Conservation (phyloP, 2,329 filamentous ascomycete species). For the Trichoderma koningii region DNA sequence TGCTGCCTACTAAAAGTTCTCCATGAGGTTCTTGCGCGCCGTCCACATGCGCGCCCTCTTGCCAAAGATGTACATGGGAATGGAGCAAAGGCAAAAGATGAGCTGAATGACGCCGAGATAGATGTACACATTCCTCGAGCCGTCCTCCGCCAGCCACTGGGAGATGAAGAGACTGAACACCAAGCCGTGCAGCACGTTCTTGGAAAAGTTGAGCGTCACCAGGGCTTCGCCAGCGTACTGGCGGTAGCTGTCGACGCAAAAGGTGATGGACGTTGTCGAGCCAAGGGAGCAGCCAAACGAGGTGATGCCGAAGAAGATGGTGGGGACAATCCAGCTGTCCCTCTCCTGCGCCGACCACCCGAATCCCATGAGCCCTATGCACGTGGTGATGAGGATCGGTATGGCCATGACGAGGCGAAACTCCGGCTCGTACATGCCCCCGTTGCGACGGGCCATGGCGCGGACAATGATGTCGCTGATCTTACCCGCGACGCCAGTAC, state of each 20-base stretch:
- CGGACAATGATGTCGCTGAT: constrained; percentile 83
- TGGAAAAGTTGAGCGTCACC: constrained; percentile 91
- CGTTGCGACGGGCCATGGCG: constrained; percentile 79
- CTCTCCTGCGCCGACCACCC: constrained; percentile 83
- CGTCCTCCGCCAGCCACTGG: constrained; percentile 74
- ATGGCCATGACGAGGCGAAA: constrained; percentile 86
- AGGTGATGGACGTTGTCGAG: constrained; percentile 89
- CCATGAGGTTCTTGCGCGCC: constrained; percentile 80
- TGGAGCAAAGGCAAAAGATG: constrained; percentile 68
- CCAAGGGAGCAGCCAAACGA: constrained; percentile 91
- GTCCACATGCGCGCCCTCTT: constrained; percentile 96
- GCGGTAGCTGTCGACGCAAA: constrained; percentile 89
- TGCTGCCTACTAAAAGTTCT: constrained; percentile 57
- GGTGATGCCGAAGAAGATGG: constrained; percentile 87
- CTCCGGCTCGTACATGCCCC: constrained; percentile 93
- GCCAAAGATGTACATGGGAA: constrained; percentile 93
- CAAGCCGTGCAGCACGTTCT: constrained; percentile 90
- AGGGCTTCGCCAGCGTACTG: constrained; percentile 93
- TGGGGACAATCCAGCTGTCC: constrained; percentile 87
- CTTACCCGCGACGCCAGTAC: constrained; percentile 88
- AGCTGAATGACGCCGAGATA: constrained; percentile 86
- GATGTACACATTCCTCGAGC: constrained; percentile 76
- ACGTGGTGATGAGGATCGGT: constrained; percentile 76
- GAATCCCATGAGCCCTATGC: constrained; percentile 88
- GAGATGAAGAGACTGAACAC: constrained; percentile 89